These are phyloP conservation scores for Daldinia vernicosa DNA, from an alignment of 495 filamentous ascomycete genomes.

Conservation along the genomic window DNA sequence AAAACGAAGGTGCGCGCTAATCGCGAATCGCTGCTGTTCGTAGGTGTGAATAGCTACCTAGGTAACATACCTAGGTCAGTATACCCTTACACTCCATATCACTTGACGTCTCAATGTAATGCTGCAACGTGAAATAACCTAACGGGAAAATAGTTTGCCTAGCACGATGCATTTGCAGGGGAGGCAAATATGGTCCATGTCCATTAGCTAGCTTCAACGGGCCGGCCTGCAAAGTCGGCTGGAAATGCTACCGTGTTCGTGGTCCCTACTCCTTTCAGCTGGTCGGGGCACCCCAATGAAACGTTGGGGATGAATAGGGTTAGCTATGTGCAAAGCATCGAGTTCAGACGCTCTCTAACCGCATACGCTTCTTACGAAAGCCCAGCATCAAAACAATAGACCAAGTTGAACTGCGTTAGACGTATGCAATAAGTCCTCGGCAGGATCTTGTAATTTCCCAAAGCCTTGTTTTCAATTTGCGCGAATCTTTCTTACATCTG, in stretches of 20 bases:
- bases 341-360: not conserved
- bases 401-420: conserved; percentile 1
- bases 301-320: not conserved
- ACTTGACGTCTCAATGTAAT: conserved; percentile 1
- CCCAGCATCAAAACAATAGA: not conserved
- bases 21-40: not conserved
- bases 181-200: not conserved
- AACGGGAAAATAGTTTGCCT: not conserved
- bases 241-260: not conserved
- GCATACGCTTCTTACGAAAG: not conserved
- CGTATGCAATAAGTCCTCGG: not conserved
- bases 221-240: conserved; percentile 3
- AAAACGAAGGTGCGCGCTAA: not conserved
- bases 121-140: not conserved
- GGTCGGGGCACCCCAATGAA: not conserved
- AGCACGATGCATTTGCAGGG: not conserved
- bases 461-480: not conserved
- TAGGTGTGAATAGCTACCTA: not conserved
- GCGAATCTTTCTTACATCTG: not conserved
- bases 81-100: not conserved
- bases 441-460: not conserved
- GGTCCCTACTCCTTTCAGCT: not conserved
- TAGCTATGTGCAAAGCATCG: not conserved
- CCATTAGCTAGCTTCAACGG: not conserved
- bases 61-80: not conserved